Conservation (phyloP, 139 green algal genomes). For the Astrephomene gubernaculifera region DNA sequence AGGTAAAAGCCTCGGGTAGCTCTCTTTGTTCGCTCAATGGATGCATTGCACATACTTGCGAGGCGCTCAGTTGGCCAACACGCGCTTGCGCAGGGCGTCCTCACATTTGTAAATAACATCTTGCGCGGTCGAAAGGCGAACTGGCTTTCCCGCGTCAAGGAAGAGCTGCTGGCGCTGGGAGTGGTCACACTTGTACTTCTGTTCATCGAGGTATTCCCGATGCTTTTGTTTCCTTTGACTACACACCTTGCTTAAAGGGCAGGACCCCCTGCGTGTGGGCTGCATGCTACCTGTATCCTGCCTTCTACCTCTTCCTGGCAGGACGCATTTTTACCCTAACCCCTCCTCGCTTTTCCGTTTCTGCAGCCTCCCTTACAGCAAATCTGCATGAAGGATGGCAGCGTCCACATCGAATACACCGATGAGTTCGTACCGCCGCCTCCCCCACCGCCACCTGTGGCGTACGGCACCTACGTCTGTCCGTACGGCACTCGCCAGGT, state of each 20-base stretch:
- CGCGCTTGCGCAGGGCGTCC: not conserved
- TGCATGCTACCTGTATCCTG: too few species aligned
- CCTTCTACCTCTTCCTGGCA: too few species aligned
- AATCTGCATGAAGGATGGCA: not conserved
- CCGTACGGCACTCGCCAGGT: not conserved
- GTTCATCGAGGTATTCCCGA: conserved; percentile 39
- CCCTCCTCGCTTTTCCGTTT: too few species aligned
- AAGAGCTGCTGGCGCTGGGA: conserved; percentile 50
- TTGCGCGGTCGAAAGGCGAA: conserved; percentile 35
- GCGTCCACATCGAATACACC: too few species aligned
- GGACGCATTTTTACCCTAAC: too few species aligned
- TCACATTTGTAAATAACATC: conserved; percentile 50
- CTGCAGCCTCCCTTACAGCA: too few species aligned
- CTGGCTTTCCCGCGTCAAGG: conserved; percentile 46
- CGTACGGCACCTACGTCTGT: conserved; percentile 34
- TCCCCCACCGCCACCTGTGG: not conserved
- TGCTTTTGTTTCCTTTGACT: too few species aligned
- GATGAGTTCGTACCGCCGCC: too few species aligned
- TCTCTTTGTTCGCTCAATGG: not conserved
- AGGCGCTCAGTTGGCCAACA: not conserved
- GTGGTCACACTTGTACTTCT: conserved; percentile 48
- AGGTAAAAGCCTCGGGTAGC: too few species aligned
- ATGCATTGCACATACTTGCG: not conserved
- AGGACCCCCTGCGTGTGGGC: too few species aligned
- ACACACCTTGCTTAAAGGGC: too few species aligned